Evolutionary conservation across 768 basidiomycete genomes (phyloP), one percentile per base, ranked within the genome.

Genomic region (Leccinum incarnatum): DNA sequence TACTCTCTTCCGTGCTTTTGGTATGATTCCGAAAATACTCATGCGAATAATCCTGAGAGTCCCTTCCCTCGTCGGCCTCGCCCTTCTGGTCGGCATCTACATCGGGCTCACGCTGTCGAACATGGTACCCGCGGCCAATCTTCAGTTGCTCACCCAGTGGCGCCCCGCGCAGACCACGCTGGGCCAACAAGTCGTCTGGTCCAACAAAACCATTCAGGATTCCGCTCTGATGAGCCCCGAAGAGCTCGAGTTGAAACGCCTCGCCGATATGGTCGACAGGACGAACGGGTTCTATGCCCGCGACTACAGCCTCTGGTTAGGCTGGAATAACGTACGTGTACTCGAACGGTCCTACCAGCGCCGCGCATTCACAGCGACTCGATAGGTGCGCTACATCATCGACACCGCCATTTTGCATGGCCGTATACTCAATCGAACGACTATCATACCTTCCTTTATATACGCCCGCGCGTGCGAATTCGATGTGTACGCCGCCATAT

Each of bases 331-430:
- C 58, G 79, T 81, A 46, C 25, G 59, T 57, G 7, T 19, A 11
- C 52, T 1, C 37, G 5, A 14, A 2, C 1, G 1, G 10, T 21
- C 25, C 15, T 15, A 32, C 14, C 29, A 40, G 17, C 10, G 4
- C n/a, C 6, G 1, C 29, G 0, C 14, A 11, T 48, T 63, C 34
- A 58, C 5, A 19, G 19, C n/a, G 1, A 17, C 21, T 42, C n/a
- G 15, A 6, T 36, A 79, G 79, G 72, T 82, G 74, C 75, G 81
- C 15, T 81, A 81, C 55, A 82, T 81, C 57, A 75, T 81, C 45
- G 79, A 81, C 60, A 64, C 79, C 1, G 71, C 78, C 2, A 53
- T 82, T 19, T 63, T 78, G 15, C 81, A 81, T 51, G 78, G 79
- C 15, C 61, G 69, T 4, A 59, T 80, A 32, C 64, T 80, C 15